These are phyloP conservation scores for Potentilla sterilis DNA, from an alignment of 306 rosid genomes.

Conservation along the genomic window DNA sequence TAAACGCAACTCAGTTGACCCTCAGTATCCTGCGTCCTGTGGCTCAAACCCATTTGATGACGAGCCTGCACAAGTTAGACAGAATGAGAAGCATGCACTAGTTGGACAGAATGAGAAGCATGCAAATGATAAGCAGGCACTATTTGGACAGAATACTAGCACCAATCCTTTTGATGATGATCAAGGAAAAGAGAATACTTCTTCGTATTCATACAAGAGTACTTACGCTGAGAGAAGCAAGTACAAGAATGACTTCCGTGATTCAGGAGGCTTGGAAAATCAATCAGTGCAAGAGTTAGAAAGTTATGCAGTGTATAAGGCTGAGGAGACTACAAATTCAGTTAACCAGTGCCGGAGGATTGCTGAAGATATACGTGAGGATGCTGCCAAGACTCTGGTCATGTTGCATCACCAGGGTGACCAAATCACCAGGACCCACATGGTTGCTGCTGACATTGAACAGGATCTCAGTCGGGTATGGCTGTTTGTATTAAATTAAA, in stretches of 20 bases:
- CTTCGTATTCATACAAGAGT: slow-evolving; percentile 28
- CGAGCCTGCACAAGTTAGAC: slow-evolving; percentile 30
- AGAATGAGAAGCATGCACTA: slow-evolving; percentile 32
- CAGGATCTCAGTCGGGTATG: slow-evolving; percentile 89
- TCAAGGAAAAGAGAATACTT: slow-evolving; percentile 38
- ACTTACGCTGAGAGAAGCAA: slow-evolving; percentile 51
- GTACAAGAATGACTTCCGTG: slow-evolving; percentile 71
- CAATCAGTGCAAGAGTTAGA: slow-evolving; percentile 91
- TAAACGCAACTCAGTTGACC: slow-evolving; percentile 42
- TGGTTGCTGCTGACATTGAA: slow-evolving; percentile 83
- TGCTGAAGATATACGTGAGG: slow-evolving; percentile 92
- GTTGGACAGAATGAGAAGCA: slow-evolving; percentile 24
- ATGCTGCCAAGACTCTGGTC: slow-evolving; percentile 81
- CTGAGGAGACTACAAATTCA: slow-evolving; percentile 80
- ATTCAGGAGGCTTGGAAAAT: slow-evolving; percentile 77
- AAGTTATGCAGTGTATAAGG: slow-evolving; percentile 75
- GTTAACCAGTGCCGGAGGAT: slow-evolving; percentile 77
- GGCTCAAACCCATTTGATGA: slow-evolving; percentile 56
- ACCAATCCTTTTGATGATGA: slow-evolving; percentile 73
- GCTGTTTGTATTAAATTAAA: not conserved
- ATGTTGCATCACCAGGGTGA: slow-evolving; percentile 90
- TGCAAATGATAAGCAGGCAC: slow-evolving; percentile 32
- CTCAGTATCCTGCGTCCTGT: slow-evolving; percentile 48
- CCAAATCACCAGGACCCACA: slow-evolving; percentile 84
- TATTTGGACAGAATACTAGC: slow-evolving; percentile 36